A percentile compares a stretch with the other conserved stretches of the same genome.
These are phyloP conservation scores for Pharus latifolius DNA, from an alignment of 176 grass and related monocot species.

Conservation along the genomic window DNA sequence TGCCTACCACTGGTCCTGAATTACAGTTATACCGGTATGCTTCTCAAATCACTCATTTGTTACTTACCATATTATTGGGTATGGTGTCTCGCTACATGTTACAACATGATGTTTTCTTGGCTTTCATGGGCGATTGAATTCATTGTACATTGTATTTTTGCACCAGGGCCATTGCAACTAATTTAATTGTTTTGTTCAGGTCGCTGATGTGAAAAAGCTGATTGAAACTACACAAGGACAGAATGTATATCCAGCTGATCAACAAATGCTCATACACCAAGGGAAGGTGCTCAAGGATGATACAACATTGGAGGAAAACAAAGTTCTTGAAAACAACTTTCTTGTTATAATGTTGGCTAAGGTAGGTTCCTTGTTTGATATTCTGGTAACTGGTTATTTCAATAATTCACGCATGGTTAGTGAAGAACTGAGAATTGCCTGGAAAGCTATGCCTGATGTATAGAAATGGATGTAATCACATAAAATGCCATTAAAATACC, in stretches of 20 bases:
- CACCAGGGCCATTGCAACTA: neutral
- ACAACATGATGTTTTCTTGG: neutral
- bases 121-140: neutral
- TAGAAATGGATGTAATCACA: neutral
- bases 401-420: too few species aligned
- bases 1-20: too few species aligned
- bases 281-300: slow-evolving; percentile 70
- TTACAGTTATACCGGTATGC: too few species aligned
- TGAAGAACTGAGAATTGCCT: too few species aligned
- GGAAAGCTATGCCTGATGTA: too few species aligned
- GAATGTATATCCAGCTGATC: slow-evolving; percentile 61
- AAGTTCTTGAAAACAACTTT: slow-evolving; percentile 61
- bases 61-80: neutral
- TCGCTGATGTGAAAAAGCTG: slow-evolving; percentile 57
- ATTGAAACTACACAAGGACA: slow-evolving; percentile 61
- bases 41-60: neutral
- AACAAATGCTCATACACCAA: slow-evolving; percentile 84
- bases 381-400: neutral
- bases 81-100: neutral
- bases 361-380: slow-evolving; percentile 31
- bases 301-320: slow-evolving; percentile 66
- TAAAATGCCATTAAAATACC: neutral
- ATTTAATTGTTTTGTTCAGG: slow-evolving; percentile 29
- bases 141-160: neutral
- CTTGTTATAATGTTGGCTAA: slow-evolving; percentile 85